Evolutionary conservation across 805 yeast species (phyloP), one percentile per base, ranked within the genome.

Genomic region (Candida chauliodis): DNA sequence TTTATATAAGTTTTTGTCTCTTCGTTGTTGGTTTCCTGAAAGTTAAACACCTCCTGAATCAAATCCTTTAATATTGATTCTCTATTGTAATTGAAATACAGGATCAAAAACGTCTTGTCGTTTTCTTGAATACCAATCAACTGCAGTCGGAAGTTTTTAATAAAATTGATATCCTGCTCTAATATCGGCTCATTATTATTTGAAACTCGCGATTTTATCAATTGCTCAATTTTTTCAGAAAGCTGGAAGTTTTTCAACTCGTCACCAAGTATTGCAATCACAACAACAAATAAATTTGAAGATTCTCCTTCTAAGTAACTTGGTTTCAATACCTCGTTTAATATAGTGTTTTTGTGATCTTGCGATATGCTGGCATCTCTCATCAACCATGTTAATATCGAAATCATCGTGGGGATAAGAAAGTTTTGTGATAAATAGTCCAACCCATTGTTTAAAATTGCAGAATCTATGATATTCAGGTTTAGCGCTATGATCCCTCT

Each of bases 381-480:
- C 14, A 55, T 24, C 20, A 57, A 33, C 70, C 71, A 67, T 34
- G 50, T 56, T 14, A 66, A 51, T 18, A 66, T 57, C 24, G 60
- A 59, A 17, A 59, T 32, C 62, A 60, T 75, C 72, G 83, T 47
- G 49, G 75, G 56, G 1, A 84, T 66, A 46, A 91, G 66, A 45
- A 86, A 84, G 2, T 87, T 84, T 51, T 90, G 96, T 31, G 84
- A 67, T 48, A 91, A 84, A 51, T 90, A 88, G 51, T 90, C 97
- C 24, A 91, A 66, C 0, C 96, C 97, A 40, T 84, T 85, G 34
- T 71, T 72, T 28, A 88, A 65, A 4, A 78, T 73, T 3, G 79
- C 81, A 8, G 72, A 55, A 46, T 79, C 82, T 3, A 86, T 67
- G 10, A 76, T 59, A 1, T 75, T 77, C 17, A 71, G 58, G 16